A percentile compares a stretch with the other conserved stretches of the same genome.
Conservation (phyloP, 495 filamentous ascomycete species). For the Podospora pseudoanserina region DNA sequence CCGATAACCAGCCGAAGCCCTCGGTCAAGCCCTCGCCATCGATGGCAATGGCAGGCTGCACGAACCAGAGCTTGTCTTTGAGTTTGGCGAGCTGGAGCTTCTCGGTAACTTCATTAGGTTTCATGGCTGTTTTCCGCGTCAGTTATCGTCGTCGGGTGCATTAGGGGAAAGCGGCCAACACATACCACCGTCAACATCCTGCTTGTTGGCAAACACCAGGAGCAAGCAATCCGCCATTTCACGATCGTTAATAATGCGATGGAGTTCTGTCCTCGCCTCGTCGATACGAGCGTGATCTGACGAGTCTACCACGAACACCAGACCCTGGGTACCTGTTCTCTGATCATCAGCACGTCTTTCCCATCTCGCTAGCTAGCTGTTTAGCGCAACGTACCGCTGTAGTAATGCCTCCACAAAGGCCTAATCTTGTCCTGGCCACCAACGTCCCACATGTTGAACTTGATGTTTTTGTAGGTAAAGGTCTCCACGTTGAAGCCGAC, state of each 20-base stretch:
- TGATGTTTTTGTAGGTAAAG: conserved; percentile 98
- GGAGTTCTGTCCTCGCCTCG: conserved; percentile 83
- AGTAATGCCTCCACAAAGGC: conserved; percentile 97
- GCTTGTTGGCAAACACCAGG: conserved; percentile 97
- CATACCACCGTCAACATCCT: conserved; percentile 83
- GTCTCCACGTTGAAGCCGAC: conserved; percentile 99
- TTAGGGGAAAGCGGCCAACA: conserved; percentile 7
- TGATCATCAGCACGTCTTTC: neutral
- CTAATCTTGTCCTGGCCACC: conserved; percentile 99
- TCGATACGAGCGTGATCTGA: conserved; percentile 81
- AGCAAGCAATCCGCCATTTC: conserved; percentile 97
- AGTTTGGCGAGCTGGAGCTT: conserved; percentile 77
- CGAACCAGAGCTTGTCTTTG: conserved; percentile 93
- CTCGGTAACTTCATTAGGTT: conserved; percentile 80
- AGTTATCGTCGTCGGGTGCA: neutral
- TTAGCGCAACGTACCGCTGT: conserved; percentile 65
- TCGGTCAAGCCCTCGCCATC: conserved; percentile 92
- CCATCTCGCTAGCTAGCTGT: neutral
- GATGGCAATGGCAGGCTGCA: conserved; percentile 91
- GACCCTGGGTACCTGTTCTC: conserved; percentile 77
- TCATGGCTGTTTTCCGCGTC: conserved; percentile 60
- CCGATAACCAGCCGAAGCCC: conserved; percentile 88
- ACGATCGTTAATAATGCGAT: conserved; percentile 92
- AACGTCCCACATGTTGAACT: conserved; percentile 99
- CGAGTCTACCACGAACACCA: conserved; percentile 97